phyloP scores from a whole-genome alignment of 129 eudicot species.

The Oenanthe sinensis region DNA sequence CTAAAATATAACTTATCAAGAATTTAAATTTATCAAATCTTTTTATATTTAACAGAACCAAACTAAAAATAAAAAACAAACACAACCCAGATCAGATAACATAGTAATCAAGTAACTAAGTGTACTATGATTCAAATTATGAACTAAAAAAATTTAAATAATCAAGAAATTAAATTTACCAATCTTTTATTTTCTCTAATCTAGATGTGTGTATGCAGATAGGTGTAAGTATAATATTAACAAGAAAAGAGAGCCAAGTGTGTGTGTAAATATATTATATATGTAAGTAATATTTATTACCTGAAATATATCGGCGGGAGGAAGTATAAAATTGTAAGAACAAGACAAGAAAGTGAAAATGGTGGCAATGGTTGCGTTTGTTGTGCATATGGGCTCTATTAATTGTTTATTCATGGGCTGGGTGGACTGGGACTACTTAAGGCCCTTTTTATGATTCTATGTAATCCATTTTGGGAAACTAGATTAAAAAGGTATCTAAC shows the following conservation, averaged over 20 bases:
- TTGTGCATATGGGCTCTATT: neutral
- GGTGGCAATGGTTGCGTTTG: constrained; percentile 1
- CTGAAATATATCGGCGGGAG: constrained; percentile 3
- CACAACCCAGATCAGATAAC: neutral
- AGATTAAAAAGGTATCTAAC: no score
- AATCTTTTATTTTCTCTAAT: neutral
- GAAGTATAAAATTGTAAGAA: neutral
- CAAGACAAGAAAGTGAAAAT: neutral
- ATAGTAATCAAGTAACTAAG: neutral
- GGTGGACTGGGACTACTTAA: neutral
- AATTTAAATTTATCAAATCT: no score
- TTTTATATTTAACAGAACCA: neutral
- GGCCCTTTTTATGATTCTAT: neutral
- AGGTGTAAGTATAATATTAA: neutral
- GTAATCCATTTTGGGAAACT: neutral
- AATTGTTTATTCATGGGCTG: neutral
- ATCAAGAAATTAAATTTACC: neutral
- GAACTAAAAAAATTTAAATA: neutral
- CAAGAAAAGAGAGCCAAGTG: neutral
- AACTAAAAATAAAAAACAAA: neutral
- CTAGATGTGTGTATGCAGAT: neutral
- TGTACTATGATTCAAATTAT: neutral
- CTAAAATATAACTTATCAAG: no score
- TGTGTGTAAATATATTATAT: no score
- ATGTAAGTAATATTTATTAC: neutral